Evolutionary conservation across 805 yeast genomes (phyloP).

Genomic region (Candida oleophila): DNA sequence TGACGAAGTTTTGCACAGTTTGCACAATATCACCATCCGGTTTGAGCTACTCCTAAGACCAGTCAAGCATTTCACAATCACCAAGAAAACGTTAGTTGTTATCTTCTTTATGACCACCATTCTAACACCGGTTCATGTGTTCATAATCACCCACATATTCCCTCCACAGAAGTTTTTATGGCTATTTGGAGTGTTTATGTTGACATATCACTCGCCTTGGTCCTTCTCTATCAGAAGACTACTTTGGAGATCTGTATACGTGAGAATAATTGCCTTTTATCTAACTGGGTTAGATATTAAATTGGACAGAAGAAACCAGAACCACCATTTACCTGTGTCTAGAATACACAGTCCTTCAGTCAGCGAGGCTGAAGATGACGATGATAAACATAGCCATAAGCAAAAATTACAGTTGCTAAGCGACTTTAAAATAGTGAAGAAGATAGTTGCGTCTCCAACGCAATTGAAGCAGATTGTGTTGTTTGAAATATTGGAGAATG

Average conservation of each 20-base stretch:
- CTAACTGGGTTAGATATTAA: slow-evolving; percentile 42
- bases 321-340: slow-evolving; percentile 8
- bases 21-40: slow-evolving; percentile 46
- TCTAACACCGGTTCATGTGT: slow-evolving; percentile 45
- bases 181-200: slow-evolving; percentile 33
- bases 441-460: slow-evolving; percentile 37
- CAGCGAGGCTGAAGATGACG: slow-evolving; percentile 15
- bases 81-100: slow-evolving; percentile 23
- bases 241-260: slow-evolving; percentile 49
- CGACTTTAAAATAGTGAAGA: slow-evolving; percentile 40
- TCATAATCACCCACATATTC: slow-evolving; percentile 31
- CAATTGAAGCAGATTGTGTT: slow-evolving; percentile 47
- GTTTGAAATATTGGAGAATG: slow-evolving; percentile 54
- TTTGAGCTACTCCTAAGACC: slow-evolving; percentile 42
- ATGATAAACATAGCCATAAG: background rate
- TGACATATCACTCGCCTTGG: slow-evolving; percentile 51
- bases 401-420: slow-evolving; percentile 21
- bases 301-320: slow-evolving; percentile 9
- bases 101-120: slow-evolving; percentile 29
- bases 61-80: slow-evolving; percentile 26
- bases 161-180: slow-evolving; percentile 34
- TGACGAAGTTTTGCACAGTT: slow-evolving; percentile 49
- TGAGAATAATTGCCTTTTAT: slow-evolving; percentile 36
- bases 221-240: slow-evolving; percentile 43
- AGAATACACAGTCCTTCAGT: slow-evolving; percentile 16